A percentile compares a stretch with the other conserved stretches of the same genome.
Evolutionary conservation across 345 rosid genomes (phyloP).

Genomic region (thale cress (Arabidopsis thaliana)): TAIR10.1 NC_003074.8:5492001-5492500

Average conservation of each 20-base stretch:
- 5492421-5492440: constrained; percentile 96
- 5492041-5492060: constrained; percentile 47
- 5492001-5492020: constrained; percentile 91
- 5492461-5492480: constrained; percentile 94
- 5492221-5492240: constrained; percentile 78
- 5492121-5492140: constrained; percentile 73
- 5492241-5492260: constrained; percentile 51
- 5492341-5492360: constrained; percentile 98
- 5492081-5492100: background rate
- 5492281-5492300: background rate
- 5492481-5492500: constrained; percentile 91
- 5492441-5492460: constrained; percentile 98
- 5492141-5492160: constrained; percentile 98
- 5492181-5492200: constrained; percentile 98
- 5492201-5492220: constrained; percentile 93
- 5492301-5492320: background rate
- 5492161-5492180: constrained; percentile 98
- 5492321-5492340: constrained; percentile 84
- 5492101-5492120: background rate
- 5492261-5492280: constrained; percentile 25
- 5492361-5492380: constrained; percentile 72
- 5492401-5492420: constrained; percentile 77
- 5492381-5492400: constrained; percentile 65
- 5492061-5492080: constrained; percentile 24
- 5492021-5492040: constrained; percentile 99